phyloP scores from a whole-genome alignment of 2,329 filamentous ascomycete genomes.

The Claviceps cyperi region DNA sequence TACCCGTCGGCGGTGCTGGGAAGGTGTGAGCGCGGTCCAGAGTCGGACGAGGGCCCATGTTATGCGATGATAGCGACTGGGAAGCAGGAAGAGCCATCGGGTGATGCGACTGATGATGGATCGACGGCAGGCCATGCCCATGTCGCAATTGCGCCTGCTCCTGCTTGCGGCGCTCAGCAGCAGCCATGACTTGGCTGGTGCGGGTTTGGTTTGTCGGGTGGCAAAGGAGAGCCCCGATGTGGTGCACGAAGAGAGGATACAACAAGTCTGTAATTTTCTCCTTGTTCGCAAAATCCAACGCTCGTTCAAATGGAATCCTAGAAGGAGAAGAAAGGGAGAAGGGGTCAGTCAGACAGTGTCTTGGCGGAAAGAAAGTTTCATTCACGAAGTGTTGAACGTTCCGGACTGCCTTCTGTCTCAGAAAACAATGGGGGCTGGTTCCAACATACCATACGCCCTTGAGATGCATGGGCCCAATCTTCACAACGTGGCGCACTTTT shows the following conservation, averaged over 20 bases:
- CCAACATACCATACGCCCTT: conserved; percentile 83
- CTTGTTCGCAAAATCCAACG: conserved; percentile 98
- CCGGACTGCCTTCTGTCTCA: conserved; percentile 7
- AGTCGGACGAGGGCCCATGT: conserved; percentile 53
- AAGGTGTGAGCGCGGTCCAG: conserved; percentile 84
- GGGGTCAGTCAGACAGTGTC: conserved; percentile 6
- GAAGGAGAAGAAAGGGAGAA: not conserved
- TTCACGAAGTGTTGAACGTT: not conserved
- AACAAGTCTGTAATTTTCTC: conserved; percentile 95
- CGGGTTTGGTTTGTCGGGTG: conserved; percentile 79
- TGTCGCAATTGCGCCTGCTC: conserved; percentile 53
- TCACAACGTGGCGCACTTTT: conserved; percentile 91
- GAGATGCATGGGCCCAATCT: conserved; percentile 97
- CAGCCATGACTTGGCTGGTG: conserved; percentile 76
- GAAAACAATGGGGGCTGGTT: not conserved
- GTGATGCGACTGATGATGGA: conserved; percentile 49
- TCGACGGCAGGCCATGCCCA: conserved; percentile 45
- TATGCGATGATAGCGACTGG: conserved; percentile 49
- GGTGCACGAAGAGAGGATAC: conserved; percentile 94
- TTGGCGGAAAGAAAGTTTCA: conserved; percentile 10
- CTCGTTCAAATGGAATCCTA: conserved; percentile 95
- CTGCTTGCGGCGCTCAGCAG: conserved; percentile 62
- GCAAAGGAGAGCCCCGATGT: conserved; percentile 86
- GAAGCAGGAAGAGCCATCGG: conserved; percentile 47
- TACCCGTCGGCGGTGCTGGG: conserved; percentile 82